Conservation (phyloP, 1,284 basidiomycete species). For the Termitomyces sp. region DNA sequence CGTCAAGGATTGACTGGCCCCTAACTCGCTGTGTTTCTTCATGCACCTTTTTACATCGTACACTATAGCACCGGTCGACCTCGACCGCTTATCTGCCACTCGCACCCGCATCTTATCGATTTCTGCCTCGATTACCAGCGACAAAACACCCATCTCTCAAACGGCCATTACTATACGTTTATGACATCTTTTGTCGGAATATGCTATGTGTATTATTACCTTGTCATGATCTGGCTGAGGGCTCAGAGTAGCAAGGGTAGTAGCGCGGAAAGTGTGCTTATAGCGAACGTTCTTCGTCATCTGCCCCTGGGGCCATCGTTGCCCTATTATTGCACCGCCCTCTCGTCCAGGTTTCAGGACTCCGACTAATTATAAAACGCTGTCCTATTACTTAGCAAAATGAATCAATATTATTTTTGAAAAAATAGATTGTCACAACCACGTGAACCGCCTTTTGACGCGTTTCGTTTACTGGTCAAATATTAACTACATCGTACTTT, state of each 20-base stretch:
- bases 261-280: conserved; percentile 8
- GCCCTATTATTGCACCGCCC: conserved; percentile 3
- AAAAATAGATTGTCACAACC: conserved; percentile 5
- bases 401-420: not conserved
- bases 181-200: conserved; percentile 30
- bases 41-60: conserved; percentile 18
- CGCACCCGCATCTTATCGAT: conserved; percentile 20
- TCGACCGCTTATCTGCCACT: conserved; percentile 15
- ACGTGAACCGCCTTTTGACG: conserved; percentile 13
- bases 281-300: conserved; percentile 12
- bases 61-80: conserved; percentile 14
- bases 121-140: conserved; percentile 20
- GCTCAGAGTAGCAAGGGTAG: conserved; percentile 15
- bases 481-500: not conserved
- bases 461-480: conserved; percentile 5
- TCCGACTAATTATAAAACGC: conserved; percentile 2
- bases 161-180: conserved; percentile 26
- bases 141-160: conserved; percentile 20
- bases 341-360: conserved; percentile 16
- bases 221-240: conserved; percentile 20
- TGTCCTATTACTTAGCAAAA: conserved; percentile 1
- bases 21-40: conserved; percentile 4
- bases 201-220: conserved; percentile 30
- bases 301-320: conserved; percentile 2
- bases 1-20: conserved; percentile 12